Conservation (phyloP, 352 stramenopile species). For the Phytopythium helicoides region DNA sequence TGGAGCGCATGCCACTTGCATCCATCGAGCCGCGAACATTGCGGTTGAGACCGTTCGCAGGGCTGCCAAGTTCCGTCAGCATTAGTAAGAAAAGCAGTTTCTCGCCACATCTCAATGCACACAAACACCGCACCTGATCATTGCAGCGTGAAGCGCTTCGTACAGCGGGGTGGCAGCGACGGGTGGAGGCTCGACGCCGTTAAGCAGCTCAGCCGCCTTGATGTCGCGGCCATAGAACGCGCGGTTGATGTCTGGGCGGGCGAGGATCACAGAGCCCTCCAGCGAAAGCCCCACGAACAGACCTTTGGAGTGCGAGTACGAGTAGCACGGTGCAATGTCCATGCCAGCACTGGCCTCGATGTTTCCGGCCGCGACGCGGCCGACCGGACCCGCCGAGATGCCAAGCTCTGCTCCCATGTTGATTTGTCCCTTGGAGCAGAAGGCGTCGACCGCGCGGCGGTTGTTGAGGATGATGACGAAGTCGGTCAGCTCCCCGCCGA, state of each 20-base stretch:
- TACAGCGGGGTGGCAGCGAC: slow-evolving; percentile 84
- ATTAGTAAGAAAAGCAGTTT: background rate
- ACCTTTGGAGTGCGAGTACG: slow-evolving; percentile 90
- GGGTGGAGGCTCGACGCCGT: slow-evolving; percentile 72
- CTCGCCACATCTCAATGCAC: too few species aligned
- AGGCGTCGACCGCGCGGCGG: slow-evolving; percentile 81
- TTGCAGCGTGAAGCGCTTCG: slow-evolving; percentile 67
- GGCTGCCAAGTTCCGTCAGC: slow-evolving; percentile 29
- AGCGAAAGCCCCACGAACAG: slow-evolving; percentile 89
- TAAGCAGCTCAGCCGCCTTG: slow-evolving; percentile 64
- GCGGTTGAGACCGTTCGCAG: slow-evolving; percentile 63
- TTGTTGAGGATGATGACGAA: slow-evolving; percentile 95
- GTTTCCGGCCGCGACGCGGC: slow-evolving; percentile 75
- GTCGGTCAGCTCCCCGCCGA: slow-evolving; percentile 92
- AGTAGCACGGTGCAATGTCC: slow-evolving; percentile 89
- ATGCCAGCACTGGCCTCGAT: slow-evolving; percentile 73
- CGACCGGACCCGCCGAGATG: slow-evolving; percentile 87
- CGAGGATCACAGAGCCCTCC: slow-evolving; percentile 88
- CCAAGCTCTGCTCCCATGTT: slow-evolving; percentile 90
- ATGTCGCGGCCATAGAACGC: slow-evolving; percentile 90
- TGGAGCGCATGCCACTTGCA: slow-evolving; percentile 8
- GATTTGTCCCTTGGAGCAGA: slow-evolving; percentile 80
- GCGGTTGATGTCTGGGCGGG: slow-evolving; percentile 88
- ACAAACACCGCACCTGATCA: slow-evolving; percentile 46
- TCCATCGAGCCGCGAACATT: slow-evolving; percentile 14